phyloP scores from a whole-genome alignment of 176 grass and related monocot genomes.

The Saccharum officinarum region DNA sequence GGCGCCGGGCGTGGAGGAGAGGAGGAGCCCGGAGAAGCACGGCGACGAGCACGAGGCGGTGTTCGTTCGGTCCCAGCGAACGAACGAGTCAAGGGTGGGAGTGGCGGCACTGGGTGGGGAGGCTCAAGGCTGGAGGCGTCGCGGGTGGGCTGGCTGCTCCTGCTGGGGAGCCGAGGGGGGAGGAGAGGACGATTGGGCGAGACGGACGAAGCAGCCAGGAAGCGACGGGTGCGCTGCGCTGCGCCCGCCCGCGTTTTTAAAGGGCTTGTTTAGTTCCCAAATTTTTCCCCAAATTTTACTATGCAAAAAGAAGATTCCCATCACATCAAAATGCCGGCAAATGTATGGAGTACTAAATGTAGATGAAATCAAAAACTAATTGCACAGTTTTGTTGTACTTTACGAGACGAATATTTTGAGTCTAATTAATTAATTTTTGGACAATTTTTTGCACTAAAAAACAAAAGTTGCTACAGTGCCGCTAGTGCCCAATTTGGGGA shows the following conservation, averaged over 20 bases:
- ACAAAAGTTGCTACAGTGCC: too few species aligned
- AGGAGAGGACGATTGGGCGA: background rate
- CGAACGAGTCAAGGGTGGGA: background rate
- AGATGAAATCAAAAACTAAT: too few species aligned
- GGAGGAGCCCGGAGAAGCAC: background rate
- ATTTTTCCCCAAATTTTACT: too few species aligned
- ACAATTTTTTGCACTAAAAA: too few species aligned
- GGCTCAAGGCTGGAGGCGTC: background rate
- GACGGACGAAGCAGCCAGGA: background rate
- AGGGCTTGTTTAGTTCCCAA: too few species aligned
- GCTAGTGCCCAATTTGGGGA: too few species aligned
- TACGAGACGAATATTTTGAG: too few species aligned
- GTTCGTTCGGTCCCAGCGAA: background rate
- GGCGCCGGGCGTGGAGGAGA: background rate
- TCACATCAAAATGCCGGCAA: too few species aligned
- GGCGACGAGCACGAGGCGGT: background rate
- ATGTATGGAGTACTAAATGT: too few species aligned
- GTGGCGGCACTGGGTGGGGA: background rate
- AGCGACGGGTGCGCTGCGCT: background rate
- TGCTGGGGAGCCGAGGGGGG: background rate
- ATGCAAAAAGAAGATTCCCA: too few species aligned
- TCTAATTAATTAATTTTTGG: too few species aligned
- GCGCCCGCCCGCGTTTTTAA: constrained; percentile 4
- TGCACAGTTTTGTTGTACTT: too few species aligned
- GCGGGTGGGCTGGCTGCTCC: background rate